Base-by-base conservation (phyloP, 2,329 filamentous ascomycete species). In the Fusarium buharicum region DNA sequence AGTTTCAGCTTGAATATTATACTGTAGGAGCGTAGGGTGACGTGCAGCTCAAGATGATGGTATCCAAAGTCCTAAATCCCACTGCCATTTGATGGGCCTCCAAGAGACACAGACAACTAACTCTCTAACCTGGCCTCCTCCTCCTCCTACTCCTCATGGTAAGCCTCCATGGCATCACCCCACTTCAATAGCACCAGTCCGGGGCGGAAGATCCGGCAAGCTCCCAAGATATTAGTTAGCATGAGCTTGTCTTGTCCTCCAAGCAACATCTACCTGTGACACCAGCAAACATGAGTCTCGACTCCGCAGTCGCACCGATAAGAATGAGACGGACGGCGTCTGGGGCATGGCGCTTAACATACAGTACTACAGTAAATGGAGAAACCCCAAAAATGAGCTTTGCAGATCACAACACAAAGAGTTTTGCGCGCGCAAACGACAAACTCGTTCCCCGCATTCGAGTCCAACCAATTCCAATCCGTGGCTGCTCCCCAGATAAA, bases 191-290 rank as follows among this genome's bases (percentile, higher is more conserved):
- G 40, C 27, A 51, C 48, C 37, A 62, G 33, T 63, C 66, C 60
- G 66, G 61, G 64, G 56, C 64, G 66, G 66, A 66, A 64, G 58
- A 67, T 56, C 64, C 66, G 64, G 66, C 44, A 62, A 61, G 45
- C 52, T 53, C 67, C 13, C 27, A 66, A 66, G 55, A 40, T 51
- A 40, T 30, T 41, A 8, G 18, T 28, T 31, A 31, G 24, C 40
- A 53, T 24, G 22, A 30, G 34, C 17, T 20, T 36, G 33, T 17
- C 33, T 11, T 17, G 24, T 49, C n/a, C 30, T 30, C 31, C 44
- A 56, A 17, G 31, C 38, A 16, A 39, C 24, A 40, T 39, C 34
- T 50, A 34, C 24, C 38, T 17, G 48, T 18, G 48, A 22, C 36
- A 49, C 33, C 30, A 18, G 16, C 14, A 14, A 10, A 24, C 3